Evolutionary conservation across 805 yeast species (phyloP).

Genomic region (Zygotorulaspora florentina): DNA sequence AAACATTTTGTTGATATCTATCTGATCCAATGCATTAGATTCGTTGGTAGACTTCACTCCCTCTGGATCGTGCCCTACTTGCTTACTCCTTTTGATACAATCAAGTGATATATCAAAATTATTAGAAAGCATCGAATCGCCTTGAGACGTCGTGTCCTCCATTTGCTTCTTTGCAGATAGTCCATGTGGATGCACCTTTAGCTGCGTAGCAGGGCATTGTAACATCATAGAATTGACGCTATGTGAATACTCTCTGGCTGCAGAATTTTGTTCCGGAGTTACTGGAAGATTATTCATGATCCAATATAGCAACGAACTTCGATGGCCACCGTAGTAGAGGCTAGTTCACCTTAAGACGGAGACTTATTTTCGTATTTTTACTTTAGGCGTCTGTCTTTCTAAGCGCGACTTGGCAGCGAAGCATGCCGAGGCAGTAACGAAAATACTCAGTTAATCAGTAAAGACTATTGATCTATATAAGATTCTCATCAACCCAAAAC

Average conservation of each 20-base stretch:
- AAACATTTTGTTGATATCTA: constrained; percentile 24
- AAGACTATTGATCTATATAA: no score
- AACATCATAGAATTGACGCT: background rate
- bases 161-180: constrained; percentile 14
- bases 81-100: constrained; percentile 6
- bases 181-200: constrained; percentile 20
- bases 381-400: no score
- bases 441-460: no score
- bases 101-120: constrained; percentile 7
- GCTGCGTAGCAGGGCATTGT: constrained; percentile 1
- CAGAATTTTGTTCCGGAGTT: constrained; percentile 11
- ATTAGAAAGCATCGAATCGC: constrained; percentile 4
- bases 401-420: no score
- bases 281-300: constrained; percentile 6
- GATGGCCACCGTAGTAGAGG: background rate
- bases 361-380: no score
- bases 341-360: no score
- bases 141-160: background rate
- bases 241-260: background rate
- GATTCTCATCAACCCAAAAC: no score
- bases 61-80: background rate
- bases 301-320: background rate
- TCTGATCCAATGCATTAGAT: constrained; percentile 15
- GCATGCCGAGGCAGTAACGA: no score
- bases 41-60: background rate